A percentile compares a stretch with the other conserved stretches of the same genome.
phyloP scores from a whole-genome alignment of 441 rosid genomes.

The Gossypium armourianum region DNA sequence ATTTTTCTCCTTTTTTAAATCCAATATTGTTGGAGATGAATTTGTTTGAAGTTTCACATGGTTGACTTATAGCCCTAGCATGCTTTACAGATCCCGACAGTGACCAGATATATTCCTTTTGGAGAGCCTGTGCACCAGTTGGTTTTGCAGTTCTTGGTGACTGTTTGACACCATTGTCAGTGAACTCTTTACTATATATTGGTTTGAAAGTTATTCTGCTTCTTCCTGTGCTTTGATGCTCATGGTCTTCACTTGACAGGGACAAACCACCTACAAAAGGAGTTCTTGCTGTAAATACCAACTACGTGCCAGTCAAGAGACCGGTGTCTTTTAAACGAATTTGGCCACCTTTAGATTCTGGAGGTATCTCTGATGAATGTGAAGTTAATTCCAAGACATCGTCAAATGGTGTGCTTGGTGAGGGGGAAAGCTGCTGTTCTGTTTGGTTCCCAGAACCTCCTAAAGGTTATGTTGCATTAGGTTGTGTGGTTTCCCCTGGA shows the following conservation, averaged over 20 bases:
- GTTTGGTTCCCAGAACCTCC: slow-evolving; percentile 96
- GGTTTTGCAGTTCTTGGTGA: slow-evolving; percentile 96
- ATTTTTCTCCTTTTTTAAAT: background rate
- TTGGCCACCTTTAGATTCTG: slow-evolving; percentile 49
- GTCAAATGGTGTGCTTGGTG: slow-evolving; percentile 18
- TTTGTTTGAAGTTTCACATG: slow-evolving; percentile 12
- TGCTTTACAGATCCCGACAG: slow-evolving; percentile 43
- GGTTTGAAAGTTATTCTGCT: slow-evolving; percentile 13
- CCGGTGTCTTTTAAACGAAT: slow-evolving; percentile 67
- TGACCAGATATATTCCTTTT: slow-evolving; percentile 65
- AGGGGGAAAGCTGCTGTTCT: slow-evolving; percentile 37
- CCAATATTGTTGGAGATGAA: background rate
- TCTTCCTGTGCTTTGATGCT: slow-evolving; percentile 10
- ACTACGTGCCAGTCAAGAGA: slow-evolving; percentile 65
- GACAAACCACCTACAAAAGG: slow-evolving; percentile 95
- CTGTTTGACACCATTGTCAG: slow-evolving; percentile 80
- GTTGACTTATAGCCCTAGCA: slow-evolving; percentile 21
- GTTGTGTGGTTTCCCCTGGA: slow-evolving; percentile 76
- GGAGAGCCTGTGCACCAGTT: slow-evolving; percentile 90
- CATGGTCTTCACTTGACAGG: slow-evolving; percentile 41
- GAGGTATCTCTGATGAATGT: slow-evolving; percentile 31
- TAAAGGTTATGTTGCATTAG: slow-evolving; percentile 71
- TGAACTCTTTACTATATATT: slow-evolving; percentile 15
- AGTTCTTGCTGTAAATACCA: slow-evolving; percentile 74
- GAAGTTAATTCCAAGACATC: slow-evolving; percentile 17